These are phyloP conservation scores for Larix kaempferi DNA, from an alignment of 75 land plant species.

Conservation along the genomic window DNA sequence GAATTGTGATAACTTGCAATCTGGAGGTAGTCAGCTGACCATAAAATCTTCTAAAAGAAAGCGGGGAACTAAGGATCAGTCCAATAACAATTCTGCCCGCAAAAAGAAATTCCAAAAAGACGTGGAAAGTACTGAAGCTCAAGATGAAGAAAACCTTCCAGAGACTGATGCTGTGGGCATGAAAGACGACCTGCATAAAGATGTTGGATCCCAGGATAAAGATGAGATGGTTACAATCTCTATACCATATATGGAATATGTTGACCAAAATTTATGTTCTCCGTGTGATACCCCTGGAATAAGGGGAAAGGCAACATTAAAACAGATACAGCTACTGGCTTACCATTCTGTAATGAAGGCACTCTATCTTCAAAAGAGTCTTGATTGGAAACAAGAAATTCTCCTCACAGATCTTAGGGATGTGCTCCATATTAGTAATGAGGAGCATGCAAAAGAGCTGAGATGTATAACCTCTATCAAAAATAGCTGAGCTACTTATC, in stretches of 20 bases:
- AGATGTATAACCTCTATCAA: neutral
- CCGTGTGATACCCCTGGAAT: neutral
- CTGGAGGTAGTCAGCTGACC: neutral
- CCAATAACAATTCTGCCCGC: neutral
- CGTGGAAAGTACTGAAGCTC: neutral
- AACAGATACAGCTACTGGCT: neutral
- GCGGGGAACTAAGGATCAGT: neutral
- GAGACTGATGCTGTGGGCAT: neutral
- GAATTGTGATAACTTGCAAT: neutral
- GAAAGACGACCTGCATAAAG: neutral
- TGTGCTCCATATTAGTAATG: slow-evolving; percentile 1
- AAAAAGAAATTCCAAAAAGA: neutral
- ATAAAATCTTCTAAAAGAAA: neutral
- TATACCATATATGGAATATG: neutral
- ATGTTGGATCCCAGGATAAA: neutral
- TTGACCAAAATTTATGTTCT: neutral
- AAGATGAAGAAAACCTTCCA: neutral
- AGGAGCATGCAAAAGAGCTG: slow-evolving; percentile 5
- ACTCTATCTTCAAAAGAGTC: neutral
- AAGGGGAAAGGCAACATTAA: neutral
- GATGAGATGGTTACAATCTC: neutral
- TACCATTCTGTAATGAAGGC: slow-evolving; percentile 10
- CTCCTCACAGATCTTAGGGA: neutral
- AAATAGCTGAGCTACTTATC: neutral
- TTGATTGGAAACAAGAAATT: neutral